Base-by-base conservation (phyloP, 768 basidiomycete genomes). In the Pleurotus citrinopileatus region DNA sequence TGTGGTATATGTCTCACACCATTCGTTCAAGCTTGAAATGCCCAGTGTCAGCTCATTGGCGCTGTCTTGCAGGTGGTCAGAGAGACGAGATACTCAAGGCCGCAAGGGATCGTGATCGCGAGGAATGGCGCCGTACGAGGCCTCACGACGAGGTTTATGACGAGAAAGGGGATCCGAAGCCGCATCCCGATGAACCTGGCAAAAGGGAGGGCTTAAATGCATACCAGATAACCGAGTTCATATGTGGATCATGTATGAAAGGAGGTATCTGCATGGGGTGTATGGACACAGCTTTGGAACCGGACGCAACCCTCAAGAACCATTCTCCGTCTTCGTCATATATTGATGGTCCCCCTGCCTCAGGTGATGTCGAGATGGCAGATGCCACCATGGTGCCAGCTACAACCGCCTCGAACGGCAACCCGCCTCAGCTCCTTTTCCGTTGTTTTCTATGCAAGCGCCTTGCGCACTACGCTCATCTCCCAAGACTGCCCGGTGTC, bases 401-500 rank as follows among this genome's bases (percentile, higher is more conserved):
- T 23, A 53, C 52, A 10, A 37, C 60, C 25, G 56, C 59, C 32
- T 55, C 52, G 9, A 58, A 63, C 10, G 57, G 57, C n/a, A 46
- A 64, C n/a, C 51, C 63, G 17, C 61, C 64, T 10, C 77, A 84
- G 59, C 74, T 92, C 8, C 71, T 93, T 28, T 96, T 92, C 67
- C 80, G 94, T 22, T 97, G 94, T 68, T 65, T 84, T 47, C 79
- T 86, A 17, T 97, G 94, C 76, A 90, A 87, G 61, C 84, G 93
- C 42, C 74, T 86, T 3, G 81, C 87, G 7, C 94, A 97, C 67
- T 96, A 96, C 66, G 70, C 70, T 20, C 91, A 94, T 69, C 70
- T 93, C 42, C 79, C 80, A 4, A 53, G 65, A 23, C 84, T 83
- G 19, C 61, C 73, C 8, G 68, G 66, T 25, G 61, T 68, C 28